Conservation (phyloP, 2,329 filamentous ascomycete species). For the Lachnellula subtilissima region DNA sequence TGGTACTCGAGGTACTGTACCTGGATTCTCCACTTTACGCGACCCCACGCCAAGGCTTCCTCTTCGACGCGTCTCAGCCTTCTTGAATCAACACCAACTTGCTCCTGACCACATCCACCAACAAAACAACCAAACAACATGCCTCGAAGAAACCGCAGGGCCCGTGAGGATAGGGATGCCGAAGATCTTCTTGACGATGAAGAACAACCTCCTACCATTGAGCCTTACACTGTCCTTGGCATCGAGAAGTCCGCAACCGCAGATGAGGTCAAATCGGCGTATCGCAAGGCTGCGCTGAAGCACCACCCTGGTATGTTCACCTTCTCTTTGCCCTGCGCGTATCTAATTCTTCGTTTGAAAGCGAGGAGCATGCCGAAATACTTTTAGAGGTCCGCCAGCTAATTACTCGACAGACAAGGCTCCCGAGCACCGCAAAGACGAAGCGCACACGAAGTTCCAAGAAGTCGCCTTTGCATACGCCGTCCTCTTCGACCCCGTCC, state of each 20-base stretch:
- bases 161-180: slow-evolving; percentile 10
- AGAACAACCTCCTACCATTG: slow-evolving; percentile 37
- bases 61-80: slow-evolving; percentile 13
- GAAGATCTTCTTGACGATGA: slow-evolving; percentile 24
- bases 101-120: slow-evolving; percentile 1
- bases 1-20: background rate
- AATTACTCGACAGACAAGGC: slow-evolving; percentile 65
- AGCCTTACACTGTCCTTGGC: slow-evolving; percentile 77
- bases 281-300: slow-evolving; percentile 83
- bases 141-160: slow-evolving; percentile 15
- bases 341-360: background rate
- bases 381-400: background rate
- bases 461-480: slow-evolving; percentile 90
- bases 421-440: slow-evolving; percentile 57
- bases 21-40: slow-evolving; percentile 3
- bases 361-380: too few relatives aligned
- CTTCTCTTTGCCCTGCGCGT: background rate
- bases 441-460: slow-evolving; percentile 80
- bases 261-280: slow-evolving; percentile 82
- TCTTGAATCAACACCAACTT: slow-evolving; percentile 7
- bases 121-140: slow-evolving; percentile 12
- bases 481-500: slow-evolving; percentile 75
- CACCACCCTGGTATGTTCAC: slow-evolving; percentile 68
- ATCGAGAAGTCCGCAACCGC: slow-evolving; percentile 66
- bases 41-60: slow-evolving; percentile 3